These are phyloP conservation scores for Gynostemma pentaphyllum DNA, from an alignment of 306 rosid genomes.

Conservation along the genomic window DNA sequence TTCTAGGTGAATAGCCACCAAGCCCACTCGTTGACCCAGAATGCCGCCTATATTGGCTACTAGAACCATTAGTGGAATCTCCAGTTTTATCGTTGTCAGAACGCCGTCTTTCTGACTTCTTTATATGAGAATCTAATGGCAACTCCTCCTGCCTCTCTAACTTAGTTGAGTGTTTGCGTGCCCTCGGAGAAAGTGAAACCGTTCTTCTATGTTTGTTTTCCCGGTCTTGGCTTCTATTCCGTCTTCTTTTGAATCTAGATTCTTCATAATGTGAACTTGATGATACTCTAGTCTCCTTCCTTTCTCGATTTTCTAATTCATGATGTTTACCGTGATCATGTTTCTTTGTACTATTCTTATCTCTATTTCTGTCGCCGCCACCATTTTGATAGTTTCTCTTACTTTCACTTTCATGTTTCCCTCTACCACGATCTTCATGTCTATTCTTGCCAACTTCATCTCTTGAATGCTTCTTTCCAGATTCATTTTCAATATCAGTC, in stretches of 20 bases:
- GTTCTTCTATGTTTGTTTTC: conserved; percentile 42
- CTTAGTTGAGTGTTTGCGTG: conserved; percentile 22
- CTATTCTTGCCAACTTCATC: conserved; percentile 33
- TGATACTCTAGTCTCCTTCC: conserved; percentile 34
- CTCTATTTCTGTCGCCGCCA: conserved; percentile 34
- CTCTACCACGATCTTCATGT: conserved; percentile 28
- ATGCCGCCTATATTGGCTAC: conserved; percentile 45
- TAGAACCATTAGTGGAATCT: conserved; percentile 52
- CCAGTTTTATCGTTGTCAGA: conserved; percentile 43
- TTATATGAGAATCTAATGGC: conserved; percentile 28
- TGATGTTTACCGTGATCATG: conserved; percentile 30
- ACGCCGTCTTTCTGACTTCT: conserved; percentile 40
- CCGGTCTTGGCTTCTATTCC: conserved; percentile 51
- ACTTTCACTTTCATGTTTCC: conserved; percentile 38
- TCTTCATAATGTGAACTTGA: conserved; percentile 40
- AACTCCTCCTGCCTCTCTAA: conserved; percentile 30
- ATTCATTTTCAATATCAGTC: conserved; percentile 30
- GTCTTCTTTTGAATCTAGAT: conserved; percentile 41
- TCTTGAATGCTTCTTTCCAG: conserved; percentile 40
- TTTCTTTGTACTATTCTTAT: conserved; percentile 33
- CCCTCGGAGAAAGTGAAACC: conserved; percentile 41
- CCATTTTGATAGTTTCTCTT: conserved; percentile 38
- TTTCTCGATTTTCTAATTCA: conserved; percentile 24
- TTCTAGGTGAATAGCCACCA: conserved; percentile 97
- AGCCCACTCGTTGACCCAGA: conserved; percentile 54